Evolutionary conservation across 768 basidiomycete species (phyloP), one percentile per base, ranked within the genome.

Genomic region (Cyclocybe aegerita): DNA sequence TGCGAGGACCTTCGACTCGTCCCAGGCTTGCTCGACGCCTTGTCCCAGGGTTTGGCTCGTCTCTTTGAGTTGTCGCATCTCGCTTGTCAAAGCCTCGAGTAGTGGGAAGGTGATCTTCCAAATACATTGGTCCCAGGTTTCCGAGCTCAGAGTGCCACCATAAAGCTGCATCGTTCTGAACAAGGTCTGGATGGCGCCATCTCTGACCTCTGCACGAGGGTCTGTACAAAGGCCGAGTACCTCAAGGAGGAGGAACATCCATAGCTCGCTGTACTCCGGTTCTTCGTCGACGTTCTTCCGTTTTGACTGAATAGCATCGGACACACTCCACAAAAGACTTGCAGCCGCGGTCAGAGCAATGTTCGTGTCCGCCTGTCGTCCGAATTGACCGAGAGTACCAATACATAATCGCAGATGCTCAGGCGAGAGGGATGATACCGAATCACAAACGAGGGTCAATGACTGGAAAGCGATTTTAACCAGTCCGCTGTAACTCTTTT

Each of bases 391-490:
- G 0, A 99, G 76, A 4, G 96, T 95, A 53, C 77, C 82, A 68
- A 98, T 96, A 59, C 94, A 98, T 7, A 91, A 75, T 7, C 86
- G 86, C 16, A 98, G 82, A 60, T 96, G 88, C 17, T 85, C 81
- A 0, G 86, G 80, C 0, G 89, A 86, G 12, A 98, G 79, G 1
- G 82, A 80, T 1, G 92, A 86, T 7, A 98, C 80, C 2, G 91
- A 91, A 63, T 99, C 96, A 67, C 93, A 98, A 15, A 98, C 93
- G 7, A 99, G 72, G 4, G 92, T 98, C 53, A 98, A 70, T 0
- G 91, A 95, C 53, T 95, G 92, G 71, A 97, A 98, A 0, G 93
- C 93, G 37, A 94, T 90, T 67, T 97, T 90, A 43, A 98, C 86
- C 9, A 97, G 78, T 0, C 80, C 74, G 1, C 79, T 79, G 53